Base-by-base conservation (phyloP, 306 rosid species). In the Fagus sylvatica region DNA sequence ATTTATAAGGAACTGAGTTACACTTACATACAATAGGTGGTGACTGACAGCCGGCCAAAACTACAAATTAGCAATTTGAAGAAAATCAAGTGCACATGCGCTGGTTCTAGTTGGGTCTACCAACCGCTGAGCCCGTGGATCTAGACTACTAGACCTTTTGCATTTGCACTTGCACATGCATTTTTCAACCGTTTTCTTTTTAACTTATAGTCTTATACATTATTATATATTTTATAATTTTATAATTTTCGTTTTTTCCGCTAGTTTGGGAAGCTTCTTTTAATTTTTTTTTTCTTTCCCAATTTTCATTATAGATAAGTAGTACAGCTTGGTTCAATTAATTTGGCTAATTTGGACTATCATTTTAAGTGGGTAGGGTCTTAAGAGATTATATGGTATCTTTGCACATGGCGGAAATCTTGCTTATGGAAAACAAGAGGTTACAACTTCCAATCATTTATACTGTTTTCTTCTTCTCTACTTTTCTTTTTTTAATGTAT, bases 11-110 rank as follows among this genome's bases (percentile, higher is more conserved):
- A 72, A 78, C 69, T 40, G 16, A 19, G 53, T 17, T 41, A 53
- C 43, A 75, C 68, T 70, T 55, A 59, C 53, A 67, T 53, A 70
- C 5, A 34, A 15, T 73, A 30, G 54, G 67, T 72, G 13, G 22
- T 30, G 39, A 46, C 42, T 6, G 60, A 15, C 22, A 73, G 74
- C 46, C 22, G 39, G 59, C 64, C 43, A 79, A 80, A 84, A 74
- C 41, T 82, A 74, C 49, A 71, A 15, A 86, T 22, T 22, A 22
- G 28, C 28, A 87, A 73, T 77, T 78, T 81, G 72, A 74, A 53
- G 80, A 75, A 79, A 89, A 87, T 71, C 61, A 81, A 88, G 64
- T 59, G 94, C 97, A 91, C 94, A 89, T 91, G 97, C 76, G 13
- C 43, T 86, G 84, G 89, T 84, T 89, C 85, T 86, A 53, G 84